Evolutionary conservation across 768 basidiomycete genomes (phyloP).

Genomic region (Sporobolomyces roseus): DNA sequence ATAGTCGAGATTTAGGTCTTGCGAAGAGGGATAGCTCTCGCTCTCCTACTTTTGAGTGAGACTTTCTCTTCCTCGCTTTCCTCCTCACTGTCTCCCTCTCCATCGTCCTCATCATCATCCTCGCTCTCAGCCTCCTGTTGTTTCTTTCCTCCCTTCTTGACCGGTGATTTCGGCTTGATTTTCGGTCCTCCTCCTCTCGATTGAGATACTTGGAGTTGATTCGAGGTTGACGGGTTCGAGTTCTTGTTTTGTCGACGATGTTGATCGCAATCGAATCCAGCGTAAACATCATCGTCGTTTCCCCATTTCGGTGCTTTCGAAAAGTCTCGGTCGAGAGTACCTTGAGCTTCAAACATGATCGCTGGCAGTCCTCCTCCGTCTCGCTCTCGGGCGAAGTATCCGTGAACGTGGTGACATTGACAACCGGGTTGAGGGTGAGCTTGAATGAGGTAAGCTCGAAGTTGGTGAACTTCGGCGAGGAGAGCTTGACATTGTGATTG

Average conservation of each 20-base stretch:
- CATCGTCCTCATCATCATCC: not conserved
- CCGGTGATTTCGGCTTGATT: not conserved
- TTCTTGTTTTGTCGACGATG: too few species aligned
- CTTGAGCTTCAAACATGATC: conserved; percentile 30
- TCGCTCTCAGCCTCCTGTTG: not conserved
- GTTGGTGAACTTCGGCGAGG: conserved; percentile 33
- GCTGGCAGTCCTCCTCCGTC: conserved; percentile 38
- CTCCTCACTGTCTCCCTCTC: conserved; percentile 3
- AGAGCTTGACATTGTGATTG: conserved; percentile 33
- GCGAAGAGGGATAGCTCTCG: conserved; percentile 18
- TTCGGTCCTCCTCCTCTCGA: not conserved
- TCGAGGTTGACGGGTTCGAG: too few species aligned
- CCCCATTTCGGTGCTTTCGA: conserved; percentile 26
- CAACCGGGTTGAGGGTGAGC: conserved; percentile 25
- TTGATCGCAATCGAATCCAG: not conserved
- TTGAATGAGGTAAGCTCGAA: conserved; percentile 25
- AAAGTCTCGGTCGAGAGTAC: conserved; percentile 27
- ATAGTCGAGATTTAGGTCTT: not conserved
- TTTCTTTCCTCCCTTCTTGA: not conserved
- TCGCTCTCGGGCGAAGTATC: conserved; percentile 37
- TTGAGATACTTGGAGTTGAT: too few species aligned
- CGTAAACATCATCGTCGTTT: conserved; percentile 23
- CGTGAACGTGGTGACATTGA: conserved; percentile 33
- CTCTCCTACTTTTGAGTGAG: conserved; percentile 23
- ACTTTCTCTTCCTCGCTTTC: conserved; percentile 25